Evolutionary conservation across 257 asterid genomes (phyloP), one percentile per base, ranked within the genome.

Genomic region (Thymus mandschuricus): DNA sequence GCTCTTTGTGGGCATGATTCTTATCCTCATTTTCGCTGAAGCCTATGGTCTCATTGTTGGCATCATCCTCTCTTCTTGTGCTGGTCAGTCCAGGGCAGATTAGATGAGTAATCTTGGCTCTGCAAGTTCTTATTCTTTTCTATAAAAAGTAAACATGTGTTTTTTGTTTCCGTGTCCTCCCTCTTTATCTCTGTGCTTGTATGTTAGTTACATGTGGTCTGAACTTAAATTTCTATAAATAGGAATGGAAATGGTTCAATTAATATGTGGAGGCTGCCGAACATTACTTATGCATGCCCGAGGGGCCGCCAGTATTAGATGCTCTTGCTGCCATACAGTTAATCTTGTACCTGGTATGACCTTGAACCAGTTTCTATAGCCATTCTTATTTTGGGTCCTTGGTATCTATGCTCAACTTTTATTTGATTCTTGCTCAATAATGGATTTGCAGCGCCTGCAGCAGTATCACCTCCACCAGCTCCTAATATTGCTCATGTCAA

Each of bases 191-290:
- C 21, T 21, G 21, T 21, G 21, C 21, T 21, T 21, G 21, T 21
- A 21, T 21, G 21, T 21, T 21, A 21, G 21, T 21, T 21, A 21
- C 21, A 21, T 21, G 21, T 21, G 21, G 21, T 21, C 21, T 21
- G 21, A 66, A 21, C 7, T 51, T 52, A 73, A 54, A 10, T 76
- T 75, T 52, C 28, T 72, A 15, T 60, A 35, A 68, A 75, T 78
- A 93, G 94, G 88, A 69, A 91, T 84, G 96, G 98, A 91, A 66
- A 88, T 93, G 94, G 84, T 91, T 74, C 98, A 85, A 73, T 80
- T 91, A 78, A 81, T 91, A 69, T 93, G 98, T 21, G 21, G 21
- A 21, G 21, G 21, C 21, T 21, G 21, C 21, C 21, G 21, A 21
- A 21, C 21, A 21, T 74, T 83, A 73, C 86, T 93, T 67, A 91